phyloP scores from a whole-genome alignment of 2,329 filamentous ascomycete genomes.

The Exophiala viscosa region DNA sequence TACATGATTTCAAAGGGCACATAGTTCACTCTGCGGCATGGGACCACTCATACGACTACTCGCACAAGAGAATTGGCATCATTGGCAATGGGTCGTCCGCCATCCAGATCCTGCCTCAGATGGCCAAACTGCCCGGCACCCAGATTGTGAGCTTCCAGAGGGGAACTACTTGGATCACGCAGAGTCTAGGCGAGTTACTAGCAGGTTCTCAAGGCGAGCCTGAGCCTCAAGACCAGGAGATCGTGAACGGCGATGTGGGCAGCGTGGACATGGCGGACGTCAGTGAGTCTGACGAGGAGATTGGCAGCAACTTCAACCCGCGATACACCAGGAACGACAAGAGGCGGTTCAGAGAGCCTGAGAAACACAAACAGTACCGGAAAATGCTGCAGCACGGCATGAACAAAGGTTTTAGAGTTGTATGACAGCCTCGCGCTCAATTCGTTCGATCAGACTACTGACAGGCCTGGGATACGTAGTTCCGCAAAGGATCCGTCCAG shows the following conservation, averaged over 20 bases:
- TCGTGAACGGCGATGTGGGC: not conserved
- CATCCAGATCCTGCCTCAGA: constrained; percentile 38
- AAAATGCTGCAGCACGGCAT: constrained; percentile 33
- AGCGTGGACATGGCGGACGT: not conserved
- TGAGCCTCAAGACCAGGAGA: constrained; percentile 16
- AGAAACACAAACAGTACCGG: constrained; percentile 34
- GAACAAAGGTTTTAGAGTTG: constrained; percentile 24
- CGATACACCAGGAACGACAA: constrained; percentile 32
- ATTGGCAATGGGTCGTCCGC: constrained; percentile 36
- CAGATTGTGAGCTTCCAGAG: constrained; percentile 34
- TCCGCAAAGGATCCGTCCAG: constrained; percentile 19
- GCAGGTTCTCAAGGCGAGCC: constrained; percentile 14
- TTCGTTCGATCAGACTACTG: too few relatives aligned
- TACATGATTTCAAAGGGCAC: constrained; percentile 30
- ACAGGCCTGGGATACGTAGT: not conserved
- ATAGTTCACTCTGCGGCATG: constrained; percentile 31
- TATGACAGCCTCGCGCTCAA: not conserved
- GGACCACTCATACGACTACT: constrained; percentile 29
- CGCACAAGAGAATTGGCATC: constrained; percentile 30
- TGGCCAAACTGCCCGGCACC: constrained; percentile 20
- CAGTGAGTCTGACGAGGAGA: not conserved
- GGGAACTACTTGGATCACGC: constrained; percentile 32
- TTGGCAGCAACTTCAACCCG: constrained; percentile 21
- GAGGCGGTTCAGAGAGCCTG: constrained; percentile 29
- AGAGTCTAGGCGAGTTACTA: not conserved